phyloP scores from a whole-genome alignment of 345 rosid genomes.

The Euphorbia pulcherrima region DNA sequence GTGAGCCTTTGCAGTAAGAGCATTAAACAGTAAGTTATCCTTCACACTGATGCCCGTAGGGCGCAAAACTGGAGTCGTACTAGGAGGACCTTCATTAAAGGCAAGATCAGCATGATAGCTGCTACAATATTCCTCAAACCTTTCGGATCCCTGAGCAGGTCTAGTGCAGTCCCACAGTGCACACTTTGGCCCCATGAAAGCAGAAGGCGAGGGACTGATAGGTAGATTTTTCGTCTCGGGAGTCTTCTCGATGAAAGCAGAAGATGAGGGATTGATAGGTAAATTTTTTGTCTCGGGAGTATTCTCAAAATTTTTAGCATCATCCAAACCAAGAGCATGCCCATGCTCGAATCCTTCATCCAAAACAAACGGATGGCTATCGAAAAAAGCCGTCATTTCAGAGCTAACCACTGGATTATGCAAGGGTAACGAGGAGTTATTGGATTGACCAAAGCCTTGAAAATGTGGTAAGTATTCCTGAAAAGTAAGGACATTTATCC shows the following conservation, averaged over 20 bases:
- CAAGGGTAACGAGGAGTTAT: constrained; percentile 27
- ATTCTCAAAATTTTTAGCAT: constrained; percentile 28
- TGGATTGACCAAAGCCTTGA: constrained; percentile 45
- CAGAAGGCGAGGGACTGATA: constrained; percentile 60
- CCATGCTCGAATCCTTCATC: constrained; percentile 44
- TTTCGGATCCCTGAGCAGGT: constrained; percentile 66
- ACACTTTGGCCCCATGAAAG: constrained; percentile 84
- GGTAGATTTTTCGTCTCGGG: constrained; percentile 35
- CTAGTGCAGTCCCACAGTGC: constrained; percentile 91
- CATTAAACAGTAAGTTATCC: constrained; percentile 58
- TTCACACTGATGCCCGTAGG: constrained; percentile 72
- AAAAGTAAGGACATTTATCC: constrained; percentile 12
- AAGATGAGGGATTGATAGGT: constrained; percentile 53
- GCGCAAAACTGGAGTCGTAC: constrained; percentile 61
- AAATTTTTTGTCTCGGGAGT: constrained; percentile 33
- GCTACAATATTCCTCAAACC: constrained; percentile 65
- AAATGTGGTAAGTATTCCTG: constrained; percentile 45
- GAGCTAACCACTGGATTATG: constrained; percentile 30
- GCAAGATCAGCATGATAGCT: constrained; percentile 66
- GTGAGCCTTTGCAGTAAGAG: constrained; percentile 57
- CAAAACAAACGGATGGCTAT: constrained; percentile 41
- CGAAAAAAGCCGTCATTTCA: constrained; percentile 45
- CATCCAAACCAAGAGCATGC: constrained; percentile 31
- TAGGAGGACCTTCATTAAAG: constrained; percentile 54
- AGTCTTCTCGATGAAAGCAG: constrained; percentile 60